A percentile compares a stretch with the other conserved stretches of the same genome.
Conservation (phyloP, 306 rosid species). For the Gillenia trifoliata region DNA sequence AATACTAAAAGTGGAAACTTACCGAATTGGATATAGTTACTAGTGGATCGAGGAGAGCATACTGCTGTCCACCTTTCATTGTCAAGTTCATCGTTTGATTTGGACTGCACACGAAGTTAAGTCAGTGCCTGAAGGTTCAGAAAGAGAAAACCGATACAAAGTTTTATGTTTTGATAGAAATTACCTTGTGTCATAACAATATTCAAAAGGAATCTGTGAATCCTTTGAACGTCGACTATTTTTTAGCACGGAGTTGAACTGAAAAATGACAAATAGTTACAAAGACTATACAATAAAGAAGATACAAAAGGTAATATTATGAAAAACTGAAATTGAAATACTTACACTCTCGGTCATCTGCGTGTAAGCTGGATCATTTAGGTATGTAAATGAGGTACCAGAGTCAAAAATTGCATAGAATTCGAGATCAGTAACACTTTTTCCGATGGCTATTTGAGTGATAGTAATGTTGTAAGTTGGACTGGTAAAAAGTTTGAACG, state of each 20-base stretch:
- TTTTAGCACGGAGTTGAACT: constrained; percentile 46
- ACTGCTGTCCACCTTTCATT: constrained; percentile 68
- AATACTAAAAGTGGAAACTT: constrained; percentile 14
- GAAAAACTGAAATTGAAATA: constrained; percentile 4
- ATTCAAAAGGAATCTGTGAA: constrained; percentile 60
- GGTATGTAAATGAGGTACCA: constrained; percentile 84
- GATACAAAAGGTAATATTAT: constrained; percentile 13
- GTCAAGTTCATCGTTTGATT: constrained; percentile 55
- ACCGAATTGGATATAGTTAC: constrained; percentile 13
- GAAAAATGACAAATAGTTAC: constrained; percentile 24
- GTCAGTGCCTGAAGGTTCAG: constrained; percentile 18
- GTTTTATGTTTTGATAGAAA: constrained; percentile 10
- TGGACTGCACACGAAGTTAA: constrained; percentile 39
- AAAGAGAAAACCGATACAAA: constrained; percentile 1
- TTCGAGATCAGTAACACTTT: constrained; percentile 32
- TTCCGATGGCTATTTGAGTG: constrained; percentile 56
- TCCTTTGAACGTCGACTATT: constrained; percentile 24
- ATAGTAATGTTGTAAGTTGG: constrained; percentile 64
- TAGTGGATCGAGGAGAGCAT: constrained; percentile 31
- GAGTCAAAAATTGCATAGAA: constrained; percentile 73
- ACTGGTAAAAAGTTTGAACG: constrained; percentile 35
- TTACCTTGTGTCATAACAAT: constrained; percentile 63
- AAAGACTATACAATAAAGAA: neutral
- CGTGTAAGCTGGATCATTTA: constrained; percentile 69
- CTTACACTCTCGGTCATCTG: constrained; percentile 58